A percentile compares a stretch with the other conserved stretches of the same genome.
Evolutionary conservation across 768 basidiomycete genomes (phyloP).

Genomic region (Suillus brevipes): DNA sequence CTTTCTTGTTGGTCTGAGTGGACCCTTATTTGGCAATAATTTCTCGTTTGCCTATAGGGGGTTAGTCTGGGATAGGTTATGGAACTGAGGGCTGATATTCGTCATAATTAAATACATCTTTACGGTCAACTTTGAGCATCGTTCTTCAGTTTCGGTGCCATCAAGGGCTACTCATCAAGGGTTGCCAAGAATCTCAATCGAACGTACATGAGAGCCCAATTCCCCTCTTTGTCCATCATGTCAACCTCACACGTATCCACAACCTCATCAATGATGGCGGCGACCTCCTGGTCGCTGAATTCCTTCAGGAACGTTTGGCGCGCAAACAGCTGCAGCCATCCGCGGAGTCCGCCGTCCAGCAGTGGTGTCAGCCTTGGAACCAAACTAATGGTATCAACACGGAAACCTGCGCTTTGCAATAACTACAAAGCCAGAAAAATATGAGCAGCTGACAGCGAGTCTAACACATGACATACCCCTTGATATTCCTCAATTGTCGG

Average conservation of each 20-base stretch:
- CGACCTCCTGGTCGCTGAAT: conserved; percentile 54
- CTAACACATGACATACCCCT: conserved; percentile 37
- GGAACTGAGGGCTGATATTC: background rate
- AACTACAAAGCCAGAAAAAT: conserved; percentile 40
- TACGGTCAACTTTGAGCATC: background rate
- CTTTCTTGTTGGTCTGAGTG: conserved; percentile 18
- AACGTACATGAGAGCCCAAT: conserved; percentile 74
- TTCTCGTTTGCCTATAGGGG: conserved; percentile 12
- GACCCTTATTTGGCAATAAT: conserved; percentile 18
- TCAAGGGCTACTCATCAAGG: conserved; percentile 22
- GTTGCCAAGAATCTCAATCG: conserved; percentile 65
- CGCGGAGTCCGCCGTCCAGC: conserved; percentile 47
- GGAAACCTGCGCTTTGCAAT: conserved; percentile 56
- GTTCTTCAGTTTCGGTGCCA: background rate
- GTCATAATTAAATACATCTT: background rate
- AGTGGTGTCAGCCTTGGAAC: conserved; percentile 58
- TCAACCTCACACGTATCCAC: conserved; percentile 55
- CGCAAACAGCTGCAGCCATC: conserved; percentile 71
- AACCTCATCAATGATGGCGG: conserved; percentile 62
- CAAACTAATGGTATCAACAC: conserved; percentile 52
- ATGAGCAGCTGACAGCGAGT: background rate
- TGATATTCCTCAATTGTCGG: conserved; percentile 70
- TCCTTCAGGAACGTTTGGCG: conserved; percentile 58
- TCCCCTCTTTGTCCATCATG: conserved; percentile 55
- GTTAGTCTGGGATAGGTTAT: conserved; percentile 1